Percentiles rank a stretch among this genome's conserved stretches.
phyloP scores from a whole-genome alignment of 306 rosid genomes.

The Trifolium repens region DNA sequence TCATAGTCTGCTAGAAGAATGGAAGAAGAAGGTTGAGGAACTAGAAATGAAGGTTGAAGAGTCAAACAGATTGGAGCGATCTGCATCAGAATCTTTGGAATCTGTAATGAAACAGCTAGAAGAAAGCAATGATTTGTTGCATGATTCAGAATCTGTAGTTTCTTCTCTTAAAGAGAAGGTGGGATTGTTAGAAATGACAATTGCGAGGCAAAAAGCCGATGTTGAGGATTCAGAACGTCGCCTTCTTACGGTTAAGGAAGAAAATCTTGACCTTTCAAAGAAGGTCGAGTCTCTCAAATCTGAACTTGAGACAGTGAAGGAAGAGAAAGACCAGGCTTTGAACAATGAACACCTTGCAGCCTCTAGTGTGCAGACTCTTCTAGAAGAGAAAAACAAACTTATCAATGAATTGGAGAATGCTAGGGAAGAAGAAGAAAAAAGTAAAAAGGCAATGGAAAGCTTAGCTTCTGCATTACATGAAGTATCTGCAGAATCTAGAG shows the following conservation, averaged over 20 bases:
- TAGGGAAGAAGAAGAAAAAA: conserved; percentile 87
- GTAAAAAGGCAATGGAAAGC: conserved; percentile 98
- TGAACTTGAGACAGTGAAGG: conserved; percentile 71
- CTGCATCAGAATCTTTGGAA: conserved; percentile 90
- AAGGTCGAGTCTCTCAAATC: conserved; percentile 58
- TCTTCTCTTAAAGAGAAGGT: conserved; percentile 78
- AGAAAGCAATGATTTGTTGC: conserved; percentile 76
- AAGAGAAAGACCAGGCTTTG: conserved; percentile 83
- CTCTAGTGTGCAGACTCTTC: conserved; percentile 75
- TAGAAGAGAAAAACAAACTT: conserved; percentile 89
- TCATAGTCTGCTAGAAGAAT: conserved; percentile 72
- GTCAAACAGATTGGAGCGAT: conserved; percentile 73
- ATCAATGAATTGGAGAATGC: conserved; percentile 77
- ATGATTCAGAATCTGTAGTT: conserved; percentile 74
- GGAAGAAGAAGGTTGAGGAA: conserved; percentile 73
- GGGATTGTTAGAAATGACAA: conserved; percentile 80
- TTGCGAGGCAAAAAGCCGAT: conserved; percentile 69
- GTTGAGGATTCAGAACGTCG: conserved; percentile 69
- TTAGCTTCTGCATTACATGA: conserved; percentile 95
- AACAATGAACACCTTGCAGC: conserved; percentile 87
- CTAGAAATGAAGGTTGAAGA: conserved; percentile 65
- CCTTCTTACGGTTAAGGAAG: conserved; percentile 61
- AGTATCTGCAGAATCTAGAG: conserved; percentile 86
- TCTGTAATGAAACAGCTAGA: conserved; percentile 84
- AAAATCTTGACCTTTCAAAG: conserved; percentile 60